Evolutionary conservation across 805 yeast species (phyloP).

Genomic region (Kazachstania taianensis): DNA sequence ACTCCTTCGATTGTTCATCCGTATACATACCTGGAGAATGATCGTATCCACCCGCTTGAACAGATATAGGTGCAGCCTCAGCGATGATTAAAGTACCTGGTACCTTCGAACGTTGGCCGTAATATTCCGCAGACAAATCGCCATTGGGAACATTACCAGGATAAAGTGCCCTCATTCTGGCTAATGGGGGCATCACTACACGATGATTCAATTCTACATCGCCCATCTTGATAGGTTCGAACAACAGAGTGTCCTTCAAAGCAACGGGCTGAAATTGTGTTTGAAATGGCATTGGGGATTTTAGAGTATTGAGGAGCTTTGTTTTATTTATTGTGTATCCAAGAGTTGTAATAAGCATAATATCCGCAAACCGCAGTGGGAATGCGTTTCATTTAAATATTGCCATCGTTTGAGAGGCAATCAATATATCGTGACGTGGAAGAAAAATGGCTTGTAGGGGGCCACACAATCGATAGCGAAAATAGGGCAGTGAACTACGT

Average conservation of each 20-base stretch:
- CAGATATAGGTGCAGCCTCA: conserved; percentile 44
- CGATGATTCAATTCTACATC: conserved; percentile 29
- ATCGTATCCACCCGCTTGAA: conserved; percentile 32
- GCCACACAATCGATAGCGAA: too few relatives aligned
- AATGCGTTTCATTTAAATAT: too few relatives aligned
- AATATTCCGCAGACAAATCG: conserved; percentile 39
- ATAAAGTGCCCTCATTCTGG: conserved; percentile 32
- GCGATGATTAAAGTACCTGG: conserved; percentile 49
- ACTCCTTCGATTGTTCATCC: conserved; percentile 36
- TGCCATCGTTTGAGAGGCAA: too few relatives aligned
- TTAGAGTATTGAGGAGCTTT: too few relatives aligned
- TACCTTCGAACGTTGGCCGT: conserved; percentile 40
- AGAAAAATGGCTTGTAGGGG: too few relatives aligned
- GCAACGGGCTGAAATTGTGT: conserved; percentile 21
- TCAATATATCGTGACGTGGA: too few relatives aligned
- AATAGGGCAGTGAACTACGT: too few relatives aligned
- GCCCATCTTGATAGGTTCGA: conserved; percentile 39
- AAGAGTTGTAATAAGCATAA: too few relatives aligned
- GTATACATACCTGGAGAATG: conserved; percentile 40
- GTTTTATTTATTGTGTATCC: too few relatives aligned
- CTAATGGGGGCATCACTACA: conserved; percentile 36
- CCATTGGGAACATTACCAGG: conserved; percentile 32
- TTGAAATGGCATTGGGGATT: conserved; percentile 16
- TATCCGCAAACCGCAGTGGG: too few relatives aligned
- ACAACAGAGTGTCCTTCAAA: conserved; percentile 30